phyloP scores from a whole-genome alignment of 148 eudicot genomes.

The Camellia lanceoleosa region DNA sequence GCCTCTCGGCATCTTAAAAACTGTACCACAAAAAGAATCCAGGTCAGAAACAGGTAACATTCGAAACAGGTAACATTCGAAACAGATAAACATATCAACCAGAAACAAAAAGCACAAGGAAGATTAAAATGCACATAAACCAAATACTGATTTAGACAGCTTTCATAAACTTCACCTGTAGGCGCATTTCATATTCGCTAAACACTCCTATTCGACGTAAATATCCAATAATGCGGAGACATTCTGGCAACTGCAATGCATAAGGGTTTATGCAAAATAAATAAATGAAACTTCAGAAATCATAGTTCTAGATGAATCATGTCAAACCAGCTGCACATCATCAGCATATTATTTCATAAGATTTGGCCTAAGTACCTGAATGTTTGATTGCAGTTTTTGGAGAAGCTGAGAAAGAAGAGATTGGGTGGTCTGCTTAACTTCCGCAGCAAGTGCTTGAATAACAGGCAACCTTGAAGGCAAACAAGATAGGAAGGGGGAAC shows the following conservation, averaged over 20 bases:
- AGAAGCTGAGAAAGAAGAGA: conserved; percentile 94
- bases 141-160: not conserved
- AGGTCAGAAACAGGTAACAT: conserved; percentile 2
- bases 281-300: conserved; percentile 3
- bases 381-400: conserved; percentile 87
- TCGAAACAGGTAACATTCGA: too few species aligned
- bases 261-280: not conserved
- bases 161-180: conserved; percentile 55
- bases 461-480: conserved; percentile 54
- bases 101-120: not conserved
- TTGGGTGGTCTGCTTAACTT: conserved; percentile 90
- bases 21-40: conserved; percentile 36
- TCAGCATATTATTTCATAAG: conserved; percentile 9
- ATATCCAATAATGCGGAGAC: conserved; percentile 95
- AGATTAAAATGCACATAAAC: not conserved
- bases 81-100: conserved; percentile 6
- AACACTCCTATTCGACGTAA: conserved; percentile 92
- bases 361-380: conserved; percentile 53
- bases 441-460: conserved; percentile 84
- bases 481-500: conserved; percentile 8
- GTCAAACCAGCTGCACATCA: conserved; percentile 3
- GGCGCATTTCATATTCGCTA: conserved; percentile 92
- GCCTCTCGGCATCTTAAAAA: conserved; percentile 94
- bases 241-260: conserved; percentile 84
- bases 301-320: conserved; percentile 8